These are phyloP conservation scores for Lasiodiplodia hormozganensis DNA, from an alignment of 2,329 filamentous ascomycete species.

Conservation along the genomic window DNA sequence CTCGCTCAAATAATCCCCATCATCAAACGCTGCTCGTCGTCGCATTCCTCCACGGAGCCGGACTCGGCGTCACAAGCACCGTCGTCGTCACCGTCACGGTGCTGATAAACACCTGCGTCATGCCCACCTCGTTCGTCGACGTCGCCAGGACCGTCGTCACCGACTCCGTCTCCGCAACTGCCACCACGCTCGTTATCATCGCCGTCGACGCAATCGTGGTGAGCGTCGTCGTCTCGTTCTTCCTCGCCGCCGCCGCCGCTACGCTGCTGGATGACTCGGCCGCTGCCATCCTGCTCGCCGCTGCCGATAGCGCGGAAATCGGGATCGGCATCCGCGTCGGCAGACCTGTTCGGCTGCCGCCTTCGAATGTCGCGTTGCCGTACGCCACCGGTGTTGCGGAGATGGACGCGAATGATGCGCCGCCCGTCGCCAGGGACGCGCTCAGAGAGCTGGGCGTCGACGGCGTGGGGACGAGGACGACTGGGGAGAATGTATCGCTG, in stretches of 20 bases:
- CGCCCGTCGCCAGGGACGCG: background rate
- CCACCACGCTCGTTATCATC: background rate
- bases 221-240: background rate
- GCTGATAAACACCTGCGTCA: constrained; percentile 11
- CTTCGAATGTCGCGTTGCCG: background rate
- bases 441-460: too few species aligned
- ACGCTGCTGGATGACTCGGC: background rate
- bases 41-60: background rate
- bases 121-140: background rate
- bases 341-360: background rate
- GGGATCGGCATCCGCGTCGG: constrained; percentile 25
- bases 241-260: too few species aligned
- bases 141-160: background rate
- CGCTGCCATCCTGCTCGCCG: background rate
- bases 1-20: too few species aligned
- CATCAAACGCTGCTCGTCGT: background rate
- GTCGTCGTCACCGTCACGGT: constrained; percentile 17
- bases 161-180: background rate
- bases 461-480: too few species aligned
- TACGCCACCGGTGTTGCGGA: background rate
- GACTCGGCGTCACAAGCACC: background rate
- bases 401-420: background rate
- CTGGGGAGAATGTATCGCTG: too few species aligned
- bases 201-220: background rate
- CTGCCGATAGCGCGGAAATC: background rate